Conservation (phyloP, 148 eudicot species). For the Amaranthus cruentus region DNA sequence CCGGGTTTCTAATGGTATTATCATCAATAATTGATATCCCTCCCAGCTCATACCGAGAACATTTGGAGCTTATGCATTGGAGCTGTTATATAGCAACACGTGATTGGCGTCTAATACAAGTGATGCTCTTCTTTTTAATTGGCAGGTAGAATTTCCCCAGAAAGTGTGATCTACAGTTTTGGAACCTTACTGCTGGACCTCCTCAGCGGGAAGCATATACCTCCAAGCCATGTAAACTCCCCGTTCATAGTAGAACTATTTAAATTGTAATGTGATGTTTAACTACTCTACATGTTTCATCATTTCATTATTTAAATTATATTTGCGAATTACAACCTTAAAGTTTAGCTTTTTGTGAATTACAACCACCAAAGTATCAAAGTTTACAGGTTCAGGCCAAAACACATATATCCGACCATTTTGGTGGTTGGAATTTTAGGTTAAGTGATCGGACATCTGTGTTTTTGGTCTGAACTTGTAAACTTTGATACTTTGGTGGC, state of each 20-base stretch:
- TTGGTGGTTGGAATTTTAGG: too few species aligned
- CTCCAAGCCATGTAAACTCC: slow-evolving; percentile 72
- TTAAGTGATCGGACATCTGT: too few species aligned
- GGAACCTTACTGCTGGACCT: slow-evolving; percentile 81
- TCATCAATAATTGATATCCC: background rate
- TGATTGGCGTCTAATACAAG: background rate
- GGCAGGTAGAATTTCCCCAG: slow-evolving; percentile 71
- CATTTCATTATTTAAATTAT: background rate
- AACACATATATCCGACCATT: too few species aligned
- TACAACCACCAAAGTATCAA: background rate
- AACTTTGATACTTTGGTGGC: too few species aligned
- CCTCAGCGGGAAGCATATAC: slow-evolving; percentile 81
- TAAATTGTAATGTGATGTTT: background rate
- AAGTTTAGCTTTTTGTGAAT: background rate
- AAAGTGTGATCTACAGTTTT: slow-evolving; percentile 78
- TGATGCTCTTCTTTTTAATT: slow-evolving; percentile 27
- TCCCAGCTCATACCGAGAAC: background rate
- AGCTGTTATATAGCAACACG: background rate
- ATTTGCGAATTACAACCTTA: background rate
- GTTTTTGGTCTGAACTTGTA: too few species aligned
- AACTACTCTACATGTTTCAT: background rate
- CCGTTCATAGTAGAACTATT: background rate
- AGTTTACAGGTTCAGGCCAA: too few species aligned
- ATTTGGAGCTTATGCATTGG: background rate
- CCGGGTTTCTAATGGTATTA: background rate